phyloP scores from a whole-genome alignment of 257 asterid species.

The Rehmannia glutinosa region DNA sequence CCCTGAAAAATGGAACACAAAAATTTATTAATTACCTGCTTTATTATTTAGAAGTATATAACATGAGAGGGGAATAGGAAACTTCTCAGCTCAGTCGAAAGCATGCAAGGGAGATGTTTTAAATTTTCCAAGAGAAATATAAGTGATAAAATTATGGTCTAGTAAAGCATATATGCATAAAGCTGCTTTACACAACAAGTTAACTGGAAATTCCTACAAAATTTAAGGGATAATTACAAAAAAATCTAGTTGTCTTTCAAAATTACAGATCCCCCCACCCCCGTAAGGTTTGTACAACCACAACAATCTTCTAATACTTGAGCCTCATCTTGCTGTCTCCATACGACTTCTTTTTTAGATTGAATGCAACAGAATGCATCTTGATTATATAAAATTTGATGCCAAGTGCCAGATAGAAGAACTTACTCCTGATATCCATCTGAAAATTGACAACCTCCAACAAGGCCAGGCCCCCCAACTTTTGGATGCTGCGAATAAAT shows the following conservation, averaged over 20 bases:
- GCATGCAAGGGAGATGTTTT: no score
- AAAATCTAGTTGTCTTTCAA: no score
- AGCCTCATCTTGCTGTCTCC: no score
- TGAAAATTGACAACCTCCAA: constrained; percentile 61
- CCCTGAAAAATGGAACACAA: constrained; percentile 44
- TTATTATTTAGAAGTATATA: neutral
- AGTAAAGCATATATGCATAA: neutral
- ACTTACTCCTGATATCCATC: constrained; percentile 90
- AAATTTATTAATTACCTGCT: neutral
- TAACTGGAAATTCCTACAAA: no score
- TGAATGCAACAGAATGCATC: constrained; percentile 4
- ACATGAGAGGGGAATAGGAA: neutral
- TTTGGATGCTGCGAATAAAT: constrained; percentile 67
- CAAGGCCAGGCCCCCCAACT: constrained; percentile 92
- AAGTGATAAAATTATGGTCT: neutral
- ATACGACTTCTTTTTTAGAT: neutral
- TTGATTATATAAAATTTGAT: neutral
- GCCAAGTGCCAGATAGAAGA: neutral
- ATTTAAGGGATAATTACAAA: neutral
- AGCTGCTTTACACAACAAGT: no score
- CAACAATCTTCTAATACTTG: neutral
- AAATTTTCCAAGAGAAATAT: no score
- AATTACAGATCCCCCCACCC: no score
- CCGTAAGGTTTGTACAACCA: no score
- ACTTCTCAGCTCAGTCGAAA: no score